Base-by-base conservation (phyloP, 2,329 filamentous ascomycete species). In the Colletotrichum tofieldiae region DNA sequence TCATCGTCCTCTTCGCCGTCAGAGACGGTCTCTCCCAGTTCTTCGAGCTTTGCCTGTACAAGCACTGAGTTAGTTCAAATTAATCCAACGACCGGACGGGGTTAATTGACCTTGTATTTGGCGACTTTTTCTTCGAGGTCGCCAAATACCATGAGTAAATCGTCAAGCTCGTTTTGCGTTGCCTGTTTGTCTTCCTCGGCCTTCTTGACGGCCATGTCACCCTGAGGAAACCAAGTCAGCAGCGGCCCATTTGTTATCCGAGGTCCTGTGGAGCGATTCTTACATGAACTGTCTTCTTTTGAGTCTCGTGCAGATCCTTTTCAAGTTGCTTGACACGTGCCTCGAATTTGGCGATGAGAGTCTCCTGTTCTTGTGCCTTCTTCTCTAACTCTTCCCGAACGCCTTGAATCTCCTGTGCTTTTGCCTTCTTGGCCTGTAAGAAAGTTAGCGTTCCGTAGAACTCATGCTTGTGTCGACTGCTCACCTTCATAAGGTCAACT, bases 141-240 rank as follows among this genome's bases (percentile, higher is more conserved):
- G 18, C 90, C 91, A 81, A 95, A 94, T 6, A 96, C 92, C 84
- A 96, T 93, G 45, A 96, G 84, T 65, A 96, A 85, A 80, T 96
- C 94, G 76, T 96, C 94, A 56, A 96, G 85, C 80, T 96, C 94
- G 3, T 89, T 87, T 79, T 96, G 93, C 6, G 88, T 87, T 1
- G 88, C 83, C 73, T 90, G 86, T 67, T 89, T 90, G 70, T 92
- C 90, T 72, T 90, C 87, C 75, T 91, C 89, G 73, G 89, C 91
- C 74, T 88, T 83, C 56, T 81, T 78, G 20, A 82, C 64, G 32
- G 79, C 76, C 5, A 76, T 72, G 64, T 83, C 79, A 55, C 77
- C 74, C 82, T 85, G 62, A 9, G 55, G 43, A 32, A 41, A 29
- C 18, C 32, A 18, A 14, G 32, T 75, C 70, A 59, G 67, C 66